Evolutionary conservation across 1,139 yeast species (phyloP).

Genomic region (Hemisphaericaspora lyxosophila): DNA sequence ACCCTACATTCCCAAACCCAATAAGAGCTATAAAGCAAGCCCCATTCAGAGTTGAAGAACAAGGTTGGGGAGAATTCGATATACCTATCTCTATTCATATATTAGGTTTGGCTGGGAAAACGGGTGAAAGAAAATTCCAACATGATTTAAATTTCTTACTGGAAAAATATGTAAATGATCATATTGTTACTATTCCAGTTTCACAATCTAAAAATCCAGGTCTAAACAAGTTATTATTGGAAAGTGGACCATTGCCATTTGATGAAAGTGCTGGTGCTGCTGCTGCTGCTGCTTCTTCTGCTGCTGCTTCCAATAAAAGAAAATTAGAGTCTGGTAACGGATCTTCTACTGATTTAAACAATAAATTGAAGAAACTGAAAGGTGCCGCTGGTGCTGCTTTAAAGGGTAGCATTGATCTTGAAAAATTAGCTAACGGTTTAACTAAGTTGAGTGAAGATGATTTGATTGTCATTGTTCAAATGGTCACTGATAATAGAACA

Average conservation of each 20-base stretch:
- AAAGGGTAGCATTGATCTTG: conserved; percentile 81
- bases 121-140: conserved; percentile 80
- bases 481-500: conserved; percentile 95
- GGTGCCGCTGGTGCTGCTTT: conserved; percentile 45
- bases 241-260: conserved; percentile 77
- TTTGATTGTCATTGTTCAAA: conserved; percentile 89
- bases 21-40: conserved; percentile 74
- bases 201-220: conserved; percentile 63
- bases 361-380: conserved; percentile 67
- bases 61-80: conserved; percentile 99
- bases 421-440: conserved; percentile 84
- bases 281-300: too few relatives aligned
- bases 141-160: conserved; percentile 88
- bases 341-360: conserved; percentile 19
- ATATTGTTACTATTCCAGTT: conserved; percentile 66
- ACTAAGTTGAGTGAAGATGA: conserved; percentile 91
- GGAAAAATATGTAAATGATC: conserved; percentile 76
- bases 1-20: conserved; percentile 93
- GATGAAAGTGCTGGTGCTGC: conserved; percentile 24
- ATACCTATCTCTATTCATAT: conserved; percentile 76
- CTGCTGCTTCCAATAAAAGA: conserved; percentile 10
- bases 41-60: conserved; percentile 89
- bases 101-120: conserved; percentile 65
- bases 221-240: conserved; percentile 69
- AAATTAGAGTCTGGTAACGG: conserved; percentile 17